Conservation (phyloP, 208 protist species). For the Porcisia hertigi region DNA sequence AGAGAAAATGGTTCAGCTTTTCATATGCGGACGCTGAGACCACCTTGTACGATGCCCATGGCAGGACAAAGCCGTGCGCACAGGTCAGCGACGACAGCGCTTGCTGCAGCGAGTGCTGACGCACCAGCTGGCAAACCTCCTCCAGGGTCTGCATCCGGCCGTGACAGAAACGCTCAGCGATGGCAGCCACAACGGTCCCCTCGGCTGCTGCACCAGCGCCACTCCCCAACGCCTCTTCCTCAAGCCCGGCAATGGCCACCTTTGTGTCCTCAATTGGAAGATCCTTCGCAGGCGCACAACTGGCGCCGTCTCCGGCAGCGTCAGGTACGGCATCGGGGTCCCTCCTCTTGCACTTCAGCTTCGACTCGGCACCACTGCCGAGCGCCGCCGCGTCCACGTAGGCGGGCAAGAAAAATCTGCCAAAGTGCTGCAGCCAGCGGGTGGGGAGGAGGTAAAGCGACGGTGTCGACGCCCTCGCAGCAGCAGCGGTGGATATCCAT, state of each 20-base stretch:
- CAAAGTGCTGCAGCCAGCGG: conserved; percentile 61
- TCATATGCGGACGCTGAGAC: conserved; percentile 25
- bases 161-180: conserved; percentile 7
- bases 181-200: background rate
- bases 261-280: background rate
- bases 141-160: conserved; percentile 17
- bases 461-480: background rate
- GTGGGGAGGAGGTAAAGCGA: conserved; percentile 58
- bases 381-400: conserved; percentile 41
- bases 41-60: conserved; percentile 64
- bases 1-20: conserved; percentile 28
- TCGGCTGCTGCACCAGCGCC: background rate
- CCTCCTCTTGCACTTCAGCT: conserved; percentile 34
- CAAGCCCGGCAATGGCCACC: background rate
- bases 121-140: conserved; percentile 17
- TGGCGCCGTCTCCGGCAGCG: background rate
- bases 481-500: conserved; percentile 8
- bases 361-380: conserved; percentile 29
- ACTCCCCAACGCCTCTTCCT: background rate
- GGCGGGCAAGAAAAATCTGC: conserved; percentile 59
- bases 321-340: conserved; percentile 4
- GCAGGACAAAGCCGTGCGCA: conserved; percentile 43
- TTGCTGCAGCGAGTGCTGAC: conserved; percentile 25
- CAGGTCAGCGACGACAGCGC: conserved; percentile 32
- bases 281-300: background rate